These are phyloP conservation scores for Termitomyces sp. DNA, from an alignment of 768 basidiomycete species.

Conservation along the genomic window DNA sequence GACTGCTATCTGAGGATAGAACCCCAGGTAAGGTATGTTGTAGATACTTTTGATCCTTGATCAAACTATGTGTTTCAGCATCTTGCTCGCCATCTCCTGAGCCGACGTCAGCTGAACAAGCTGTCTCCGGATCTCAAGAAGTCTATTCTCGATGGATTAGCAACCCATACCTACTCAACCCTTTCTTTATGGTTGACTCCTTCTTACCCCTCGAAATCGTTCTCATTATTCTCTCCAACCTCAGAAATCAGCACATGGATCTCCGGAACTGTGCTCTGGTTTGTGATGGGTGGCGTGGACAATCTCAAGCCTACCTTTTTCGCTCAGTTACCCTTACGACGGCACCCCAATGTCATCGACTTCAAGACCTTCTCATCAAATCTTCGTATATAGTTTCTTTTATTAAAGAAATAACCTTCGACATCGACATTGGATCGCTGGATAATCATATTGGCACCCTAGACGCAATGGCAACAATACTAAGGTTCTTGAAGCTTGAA, in stretches of 20 bases:
- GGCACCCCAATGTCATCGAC: conserved; percentile 2
- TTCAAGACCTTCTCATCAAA: neutral
- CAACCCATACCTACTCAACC: neutral
- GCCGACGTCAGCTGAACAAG: neutral
- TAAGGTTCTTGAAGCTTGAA: conserved; percentile 1
- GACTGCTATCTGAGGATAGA: neutral
- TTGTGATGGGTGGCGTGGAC: conserved; percentile 5
- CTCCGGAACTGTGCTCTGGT: conserved; percentile 7
- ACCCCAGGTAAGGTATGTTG: neutral
- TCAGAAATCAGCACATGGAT: neutral
- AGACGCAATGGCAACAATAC: neutral
- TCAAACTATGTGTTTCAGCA: neutral
- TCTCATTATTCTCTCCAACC: conserved; percentile 2
- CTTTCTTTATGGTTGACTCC: neutral
- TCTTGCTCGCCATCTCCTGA: neutral
- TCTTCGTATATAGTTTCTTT: neutral
- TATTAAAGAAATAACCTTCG: conserved; percentile 2
- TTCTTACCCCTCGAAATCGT: conserved; percentile 4
- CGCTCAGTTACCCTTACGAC: neutral
- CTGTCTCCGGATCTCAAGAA: neutral
- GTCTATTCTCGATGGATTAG: neutral
- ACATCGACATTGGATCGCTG: neutral
- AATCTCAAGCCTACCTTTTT: conserved; percentile 7
- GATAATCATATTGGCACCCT: neutral
- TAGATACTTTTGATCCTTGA: neutral